A percentile compares a stretch with the other conserved stretches of the same genome.
Evolutionary conservation across 2,329 filamentous ascomycete genomes (phyloP).

Genomic region (Aureobasidium vineae): DNA sequence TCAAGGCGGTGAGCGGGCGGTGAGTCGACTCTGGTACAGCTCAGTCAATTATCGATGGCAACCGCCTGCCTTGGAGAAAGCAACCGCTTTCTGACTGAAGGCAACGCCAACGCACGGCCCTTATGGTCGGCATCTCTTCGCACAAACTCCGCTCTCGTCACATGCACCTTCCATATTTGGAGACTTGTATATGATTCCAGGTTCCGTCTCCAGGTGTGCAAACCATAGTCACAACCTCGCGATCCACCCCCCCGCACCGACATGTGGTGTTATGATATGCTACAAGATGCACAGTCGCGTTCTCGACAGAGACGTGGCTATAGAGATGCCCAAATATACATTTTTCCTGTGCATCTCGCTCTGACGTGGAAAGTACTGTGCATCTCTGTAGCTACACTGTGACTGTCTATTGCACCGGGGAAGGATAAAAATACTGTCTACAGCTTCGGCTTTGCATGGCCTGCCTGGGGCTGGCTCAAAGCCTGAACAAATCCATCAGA

Average conservation of each 20-base stretch:
- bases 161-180: neutral
- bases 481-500: conserved; percentile 33
- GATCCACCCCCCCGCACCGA: too few relatives aligned
- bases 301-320: too few relatives aligned
- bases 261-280: too few relatives aligned
- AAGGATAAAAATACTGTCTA: too few relatives aligned
- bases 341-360: too few relatives aligned
- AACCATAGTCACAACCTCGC: too few relatives aligned
- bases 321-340: too few relatives aligned
- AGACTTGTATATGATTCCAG: neutral
- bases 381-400: too few relatives aligned
- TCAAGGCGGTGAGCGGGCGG: conserved; percentile 14
- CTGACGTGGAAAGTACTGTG: too few relatives aligned
- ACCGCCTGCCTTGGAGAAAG: neutral
- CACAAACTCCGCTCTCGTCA: neutral
- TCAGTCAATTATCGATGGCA: neutral
- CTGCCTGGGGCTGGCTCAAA: conserved; percentile 26
- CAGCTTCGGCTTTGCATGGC: conserved; percentile 29
- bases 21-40: neutral
- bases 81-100: neutral
- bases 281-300: too few relatives aligned
- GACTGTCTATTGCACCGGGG: too few relatives aligned
- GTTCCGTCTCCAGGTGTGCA: too few relatives aligned
- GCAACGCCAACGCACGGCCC: neutral
- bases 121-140: neutral